Evolutionary conservation across 805 yeast species (phyloP), one percentile per base, ranked within the genome.

Genomic region (Schizosaccharomyces japonicus): DNA sequence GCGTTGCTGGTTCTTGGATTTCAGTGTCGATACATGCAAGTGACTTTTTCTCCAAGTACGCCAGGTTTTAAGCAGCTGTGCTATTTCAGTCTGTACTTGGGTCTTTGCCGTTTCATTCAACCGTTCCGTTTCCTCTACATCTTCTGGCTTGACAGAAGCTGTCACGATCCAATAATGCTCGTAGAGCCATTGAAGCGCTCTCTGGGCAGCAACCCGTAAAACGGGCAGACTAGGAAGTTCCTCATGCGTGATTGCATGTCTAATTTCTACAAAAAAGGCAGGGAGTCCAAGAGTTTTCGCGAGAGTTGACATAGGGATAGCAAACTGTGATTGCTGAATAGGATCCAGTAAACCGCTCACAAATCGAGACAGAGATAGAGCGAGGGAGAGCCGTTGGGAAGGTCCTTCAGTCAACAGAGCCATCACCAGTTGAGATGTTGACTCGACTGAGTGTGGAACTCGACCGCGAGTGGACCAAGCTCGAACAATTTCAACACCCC

Each of bases 181-280:
- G 59, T 68, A 69, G 2, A 87, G 62, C 95, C 96, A 90, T 4
- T 61, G 63, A 45, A 87, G 59, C 0, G 94, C 94, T 45, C 70
- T 64, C 3, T 60, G 56, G 1, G 74, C 62, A 11, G 76, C 71
- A n/a, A 65, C 57, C 33, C 92, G 65, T n/a, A 85, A 64, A 61
- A 80, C 67, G 36, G 70, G 74, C 39, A 82, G 55, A 29, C 78
- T 67, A 1, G 95, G 95, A 25, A 90, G 60, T 15, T 66, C 64
- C 55, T 87, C 96, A 60, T 90, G 98, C 0, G 98, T 87, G 3
- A 92, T 85, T 55, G 73, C 71, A 60, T 90, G 96, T 49, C 98
- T 68, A 28, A 83, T 58, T 56, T 90, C 98, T 0, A 90, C 98
- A 60, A 90, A 83, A 56, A 71, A 71, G 29, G 76, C 67, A 0